phyloP scores from a whole-genome alignment of 148 eudicot species.

The Camellia sinensis region DNA sequence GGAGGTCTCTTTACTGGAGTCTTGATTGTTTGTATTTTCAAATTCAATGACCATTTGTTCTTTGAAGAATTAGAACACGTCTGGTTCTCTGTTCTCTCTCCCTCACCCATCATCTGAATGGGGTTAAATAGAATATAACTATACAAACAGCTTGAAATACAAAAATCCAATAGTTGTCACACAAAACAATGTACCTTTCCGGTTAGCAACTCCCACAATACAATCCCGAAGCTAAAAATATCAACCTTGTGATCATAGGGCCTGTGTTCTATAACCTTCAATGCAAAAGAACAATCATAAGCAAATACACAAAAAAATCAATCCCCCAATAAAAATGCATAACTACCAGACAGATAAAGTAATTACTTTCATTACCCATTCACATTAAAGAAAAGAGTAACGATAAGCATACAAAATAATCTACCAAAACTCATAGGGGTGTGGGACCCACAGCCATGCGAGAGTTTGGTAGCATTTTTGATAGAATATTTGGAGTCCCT shows the following conservation, averaged over 20 bases:
- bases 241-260: slow-evolving; percentile 99
- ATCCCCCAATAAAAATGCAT: background rate
- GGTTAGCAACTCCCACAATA: slow-evolving; percentile 86
- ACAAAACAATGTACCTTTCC: slow-evolving; percentile 62
- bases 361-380: background rate
- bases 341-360: background rate
- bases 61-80: no score
- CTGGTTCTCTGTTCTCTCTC: no score
- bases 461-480: no score
- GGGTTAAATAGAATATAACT: slow-evolving; percentile 52
- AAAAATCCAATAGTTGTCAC: background rate
- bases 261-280: slow-evolving; percentile 94
- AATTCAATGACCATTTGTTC: no score
- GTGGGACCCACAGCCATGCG: no score
- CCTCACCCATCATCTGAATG: no score
- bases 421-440: no score
- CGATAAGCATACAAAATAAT: no score
- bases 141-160: background rate
- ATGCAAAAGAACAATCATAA: slow-evolving; percentile 20
- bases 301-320: background rate
- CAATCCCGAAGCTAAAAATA: slow-evolving; percentile 88
- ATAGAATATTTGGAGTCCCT: no score
- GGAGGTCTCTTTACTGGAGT: no score
- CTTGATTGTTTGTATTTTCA: no score
- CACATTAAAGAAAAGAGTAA: background rate